Evolutionary conservation across 768 basidiomycete genomes (phyloP), one percentile per base, ranked within the genome.

Genomic region (Coprinopsis marcescibilis): DNA sequence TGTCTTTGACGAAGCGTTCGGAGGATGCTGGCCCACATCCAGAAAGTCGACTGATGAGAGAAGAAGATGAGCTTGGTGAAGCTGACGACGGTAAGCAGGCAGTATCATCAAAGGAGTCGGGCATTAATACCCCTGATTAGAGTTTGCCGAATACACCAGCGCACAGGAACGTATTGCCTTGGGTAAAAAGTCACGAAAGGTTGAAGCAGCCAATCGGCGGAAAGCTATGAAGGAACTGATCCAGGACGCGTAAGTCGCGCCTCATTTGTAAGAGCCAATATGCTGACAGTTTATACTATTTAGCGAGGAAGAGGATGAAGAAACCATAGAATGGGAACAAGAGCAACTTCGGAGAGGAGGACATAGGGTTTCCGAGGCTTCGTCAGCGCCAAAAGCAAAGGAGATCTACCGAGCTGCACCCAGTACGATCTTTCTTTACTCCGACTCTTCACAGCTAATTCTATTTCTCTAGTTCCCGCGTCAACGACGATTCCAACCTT

Each of bases 41-140:
- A 5, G 85, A 84, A 54, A 90, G 88, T 59, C 77, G 90, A 7
- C 65, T 93, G 21, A 59, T 87, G 65, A 71, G 90, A 40, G 90
- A 93, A 63, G 90, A 93, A 32, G 90, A 93, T 61, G 88, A 93
- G 52, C 60, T 89, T 1, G 90, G 90, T 10, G 88, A 92, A 59
- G 89, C 82, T 2, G 90, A 92, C 30, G 90, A 93, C 52, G 90
- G 90, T 89, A 55, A 33, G 76, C 60, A 15, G 47, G 17, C 21
- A n/a, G 24, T 10, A 19, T 21, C 15, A 26, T 24, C 15, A 26
- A 3, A 37, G 23, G 7, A 15, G 42, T 17, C 14, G 12, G 36
- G 26, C n/a, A 25, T 26, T 15, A 27, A 37, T 26, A 36, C 43
- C 34, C 34, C 13, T 11, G 32, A 35, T 52, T 48, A 92, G 90